Evolutionary conservation across 1,284 basidiomycete genomes (phyloP), one percentile per base, ranked within the genome.

Genomic region (Boletus holoroseus): DNA sequence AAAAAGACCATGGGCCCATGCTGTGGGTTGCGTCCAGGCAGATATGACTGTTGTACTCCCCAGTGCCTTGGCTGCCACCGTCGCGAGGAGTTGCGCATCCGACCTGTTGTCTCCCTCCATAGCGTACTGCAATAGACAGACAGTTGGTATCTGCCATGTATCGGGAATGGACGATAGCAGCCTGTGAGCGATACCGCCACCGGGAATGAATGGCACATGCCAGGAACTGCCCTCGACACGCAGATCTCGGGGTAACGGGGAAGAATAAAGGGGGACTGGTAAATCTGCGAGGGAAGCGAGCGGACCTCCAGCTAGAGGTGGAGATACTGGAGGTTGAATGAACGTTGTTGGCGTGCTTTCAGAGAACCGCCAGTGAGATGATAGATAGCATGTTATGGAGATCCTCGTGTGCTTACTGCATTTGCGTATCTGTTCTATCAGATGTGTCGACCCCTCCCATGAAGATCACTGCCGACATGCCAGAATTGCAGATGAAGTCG

Each of bases 21-120:
- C 80, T 16, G 56, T 60, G 9, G 85, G 86, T 58, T 83, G 74
- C 56, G 63, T 79, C 82, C 84, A 87, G 54, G 47, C 34, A 36
- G 52, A 34, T 28, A 59, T 47, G 22, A 41, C 9, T 18, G 69
- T 60, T 35, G 75, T 69, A 11, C 70, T 55, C 3, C 67, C 72
- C n/a, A 85, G 53, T 0, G 79, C 68, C 49, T 75, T 76, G 30
- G 76, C 68, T 2, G 78, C 73, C 8, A 76, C 76, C 2, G 69
- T 69, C 1, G 87, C 85, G 22, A 89, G 71, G 18, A 82, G 68
- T 13, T 74, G 70, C 0, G 88, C 88, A 63, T 91, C 88, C 12
- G 67, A 74, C 49, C 83, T 73, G 60, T 91, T 91, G 63, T 91
- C 89, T 2, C 88, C 89, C 62, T 91, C 88, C 55, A 85, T 68